Evolutionary conservation across 441 rosid species (phyloP).

Genomic region (Mallotus japonicus): DNA sequence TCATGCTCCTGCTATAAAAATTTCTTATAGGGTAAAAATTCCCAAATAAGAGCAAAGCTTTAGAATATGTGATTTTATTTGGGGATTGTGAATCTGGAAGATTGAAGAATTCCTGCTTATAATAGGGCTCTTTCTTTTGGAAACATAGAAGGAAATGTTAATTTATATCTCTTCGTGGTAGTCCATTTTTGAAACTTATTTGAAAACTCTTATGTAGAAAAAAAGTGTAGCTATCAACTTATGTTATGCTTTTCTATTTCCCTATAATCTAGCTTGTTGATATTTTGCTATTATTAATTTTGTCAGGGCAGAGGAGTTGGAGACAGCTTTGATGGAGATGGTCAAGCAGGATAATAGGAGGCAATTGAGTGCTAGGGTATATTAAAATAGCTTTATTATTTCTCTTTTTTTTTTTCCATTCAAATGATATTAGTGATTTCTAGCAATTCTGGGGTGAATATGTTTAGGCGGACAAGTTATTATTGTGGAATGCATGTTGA

Average conservation of each 20-base stretch:
- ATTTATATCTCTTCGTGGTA: slow-evolving; percentile 2
- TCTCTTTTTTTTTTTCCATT: background rate
- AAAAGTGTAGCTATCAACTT: slow-evolving; percentile 4
- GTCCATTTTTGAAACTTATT: background rate
- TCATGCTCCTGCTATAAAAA: too few species aligned
- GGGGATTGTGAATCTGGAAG: background rate
- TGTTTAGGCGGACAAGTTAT: slow-evolving; percentile 1
- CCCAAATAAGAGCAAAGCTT: background rate
- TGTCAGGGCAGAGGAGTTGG: slow-evolving; percentile 92
- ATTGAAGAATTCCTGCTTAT: background rate
- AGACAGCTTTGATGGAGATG: slow-evolving; percentile 99
- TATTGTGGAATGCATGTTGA: background rate
- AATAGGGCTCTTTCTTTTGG: background rate
- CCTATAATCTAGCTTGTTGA: slow-evolving; percentile 4
- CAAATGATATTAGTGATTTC: background rate
- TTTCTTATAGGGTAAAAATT: too few species aligned
- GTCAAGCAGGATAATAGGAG: slow-evolving; percentile 94
- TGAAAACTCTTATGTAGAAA: background rate
- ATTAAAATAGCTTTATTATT: background rate
- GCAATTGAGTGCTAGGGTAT: slow-evolving; percentile 88
- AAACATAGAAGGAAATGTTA: background rate
- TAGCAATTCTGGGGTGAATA: background rate
- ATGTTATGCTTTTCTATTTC: background rate
- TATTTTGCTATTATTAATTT: slow-evolving; percentile 18
- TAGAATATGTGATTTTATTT: background rate